Evolutionary conservation across 257 asterid genomes (phyloP).

Genomic region (Primulina eburnea): DNA sequence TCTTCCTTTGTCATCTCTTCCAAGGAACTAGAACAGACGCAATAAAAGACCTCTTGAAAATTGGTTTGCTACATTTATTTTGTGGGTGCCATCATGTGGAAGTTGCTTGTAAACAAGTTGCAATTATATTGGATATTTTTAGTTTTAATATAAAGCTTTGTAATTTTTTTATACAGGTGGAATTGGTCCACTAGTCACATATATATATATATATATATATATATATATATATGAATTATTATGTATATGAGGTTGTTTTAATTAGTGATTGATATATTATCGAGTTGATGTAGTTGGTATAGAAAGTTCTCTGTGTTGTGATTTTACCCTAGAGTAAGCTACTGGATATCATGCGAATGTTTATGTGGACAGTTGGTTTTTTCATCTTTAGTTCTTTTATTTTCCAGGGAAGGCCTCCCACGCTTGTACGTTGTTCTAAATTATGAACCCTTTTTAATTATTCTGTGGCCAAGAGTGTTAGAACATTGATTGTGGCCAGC

Average conservation of each 20-base stretch:
- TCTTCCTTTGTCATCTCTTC: conserved; percentile 8
- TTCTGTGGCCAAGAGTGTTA: conserved; percentile 2
- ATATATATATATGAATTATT: background rate
- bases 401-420: background rate
- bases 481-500: background rate
- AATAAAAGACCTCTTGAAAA: background rate
- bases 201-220: no score
- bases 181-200: background rate
- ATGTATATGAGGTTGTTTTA: background rate
- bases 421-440: conserved; percentile 9
- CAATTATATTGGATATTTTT: background rate
- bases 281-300: background rate
- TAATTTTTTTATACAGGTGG: background rate
- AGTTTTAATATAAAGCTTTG: background rate
- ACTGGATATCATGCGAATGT: conserved; percentile 5
- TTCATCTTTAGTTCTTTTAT: background rate
- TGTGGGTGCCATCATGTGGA: conserved; percentile 3
- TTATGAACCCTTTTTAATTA: conserved; percentile 6
- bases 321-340: conserved; percentile 3
- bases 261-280: background rate
- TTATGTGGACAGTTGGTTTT: background rate
- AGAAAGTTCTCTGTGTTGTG: background rate
- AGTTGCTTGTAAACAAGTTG: background rate
- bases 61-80: conserved; percentile 9
- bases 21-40: background rate